A percentile compares a stretch with the other conserved stretches of the same genome.
Evolutionary conservation across 2,329 filamentous ascomycete species (phyloP).

Genomic region (Xylaria sp.): DNA sequence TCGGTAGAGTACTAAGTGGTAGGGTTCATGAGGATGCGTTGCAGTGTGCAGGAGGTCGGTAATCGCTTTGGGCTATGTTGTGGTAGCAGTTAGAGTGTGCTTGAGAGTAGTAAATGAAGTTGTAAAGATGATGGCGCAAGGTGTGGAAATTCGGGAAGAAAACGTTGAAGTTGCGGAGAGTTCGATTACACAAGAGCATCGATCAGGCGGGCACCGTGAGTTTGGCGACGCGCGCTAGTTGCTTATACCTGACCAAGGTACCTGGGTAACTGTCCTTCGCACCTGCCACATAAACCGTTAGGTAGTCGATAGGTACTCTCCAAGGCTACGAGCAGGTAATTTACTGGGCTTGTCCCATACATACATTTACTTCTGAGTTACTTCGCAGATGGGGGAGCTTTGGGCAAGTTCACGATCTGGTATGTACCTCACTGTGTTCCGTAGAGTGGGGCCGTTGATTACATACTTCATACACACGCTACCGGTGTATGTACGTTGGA

Average conservation of each 20-base stretch:
- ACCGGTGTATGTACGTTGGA: too few relatives aligned
- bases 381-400: too few relatives aligned
- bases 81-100: neutral
- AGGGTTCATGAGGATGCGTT: constrained; percentile 20
- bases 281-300: neutral
- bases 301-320: neutral
- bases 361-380: too few relatives aligned
- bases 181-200: neutral
- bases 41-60: neutral
- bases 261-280: neutral
- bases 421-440: too few relatives aligned
- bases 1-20: constrained; percentile 18
- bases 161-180: neutral
- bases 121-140: neutral
- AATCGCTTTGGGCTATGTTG: neutral
- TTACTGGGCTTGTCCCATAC: too few relatives aligned
- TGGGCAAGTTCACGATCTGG: too few relatives aligned
- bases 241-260: neutral
- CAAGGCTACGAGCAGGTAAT: too few relatives aligned
- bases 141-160: neutral
- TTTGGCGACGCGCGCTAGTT: constrained; percentile 6
- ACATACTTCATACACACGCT: too few relatives aligned
- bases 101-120: neutral
- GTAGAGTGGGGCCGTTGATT: too few relatives aligned
- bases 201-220: neutral